These are phyloP conservation scores for Zygosaccharomyces bailii DNA, from an alignment of 805 yeast genomes.

Conservation along the genomic window DNA sequence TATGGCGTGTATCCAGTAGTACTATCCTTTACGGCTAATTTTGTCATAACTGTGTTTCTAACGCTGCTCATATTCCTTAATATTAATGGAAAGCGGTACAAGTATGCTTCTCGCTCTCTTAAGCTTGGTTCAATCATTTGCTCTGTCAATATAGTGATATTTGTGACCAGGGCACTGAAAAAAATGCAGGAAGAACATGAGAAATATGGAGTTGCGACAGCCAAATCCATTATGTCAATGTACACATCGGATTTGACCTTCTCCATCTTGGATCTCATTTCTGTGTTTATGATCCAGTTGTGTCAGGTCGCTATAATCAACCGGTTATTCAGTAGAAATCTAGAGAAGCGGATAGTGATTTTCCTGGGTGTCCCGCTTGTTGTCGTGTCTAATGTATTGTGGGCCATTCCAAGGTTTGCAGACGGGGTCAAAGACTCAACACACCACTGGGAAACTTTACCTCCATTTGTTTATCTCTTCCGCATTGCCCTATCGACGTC, in stretches of 20 bases:
- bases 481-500: constrained; percentile 68
- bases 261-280: constrained; percentile 55
- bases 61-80: constrained; percentile 64
- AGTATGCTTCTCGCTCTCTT: constrained; percentile 30
- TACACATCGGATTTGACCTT: constrained; percentile 46
- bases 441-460: constrained; percentile 51
- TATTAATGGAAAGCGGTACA: constrained; percentile 59
- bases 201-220: constrained; percentile 34
- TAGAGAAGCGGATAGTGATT: constrained; percentile 63
- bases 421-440: constrained; percentile 15
- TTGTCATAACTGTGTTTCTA: constrained; percentile 59
- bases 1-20: constrained; percentile 60
- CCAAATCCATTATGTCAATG: constrained; percentile 27
- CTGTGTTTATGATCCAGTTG: constrained; percentile 55
- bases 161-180: constrained; percentile 47
- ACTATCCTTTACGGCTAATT: constrained; percentile 59
- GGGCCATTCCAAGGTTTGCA: constrained; percentile 54
- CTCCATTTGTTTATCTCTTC: constrained; percentile 70
- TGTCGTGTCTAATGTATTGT: constrained; percentile 56
- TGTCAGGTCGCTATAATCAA: constrained; percentile 70
- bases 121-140: constrained; percentile 48
- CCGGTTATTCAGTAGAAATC: constrained; percentile 62
- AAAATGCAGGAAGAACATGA: constrained; percentile 47
- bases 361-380: constrained; percentile 54
- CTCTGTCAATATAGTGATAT: constrained; percentile 51